Base-by-base conservation (phyloP, 2,329 filamentous ascomycete species). In the Ascosphaera pollenicola region DNA sequence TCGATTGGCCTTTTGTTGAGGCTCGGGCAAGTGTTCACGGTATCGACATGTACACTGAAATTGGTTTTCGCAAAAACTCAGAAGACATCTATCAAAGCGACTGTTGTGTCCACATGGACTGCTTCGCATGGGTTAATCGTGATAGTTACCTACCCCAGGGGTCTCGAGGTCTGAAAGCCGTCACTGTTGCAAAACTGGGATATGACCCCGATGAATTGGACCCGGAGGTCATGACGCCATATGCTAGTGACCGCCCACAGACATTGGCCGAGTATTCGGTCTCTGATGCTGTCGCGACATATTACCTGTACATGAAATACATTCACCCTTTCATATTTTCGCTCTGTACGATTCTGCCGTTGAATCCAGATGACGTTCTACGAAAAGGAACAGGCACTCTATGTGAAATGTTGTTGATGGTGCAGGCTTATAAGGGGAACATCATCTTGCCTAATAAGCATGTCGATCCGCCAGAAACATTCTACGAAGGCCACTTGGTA, bases 231-330 rank as follows among this genome's bases (percentile, higher is more conserved):
- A 98, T 98, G 91, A 91, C 84, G 38, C 83, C 81, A 3, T 70
- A 76, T 48, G 89, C 89, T 13, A 74, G 66, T 43, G 89, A 98
- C 59, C 70, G 83, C 46, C 89, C 89, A 0, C 89, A 98, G 54
- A 92, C 83, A 0, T 65, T 98, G 39, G 87, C 89, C 7, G 89
- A 98, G 52, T 98, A 98, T 60, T 98, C 91, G 0, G 89, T 98
- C 35, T 98, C 91, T 51, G 91, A 98, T 66, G 91, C 91, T 8
- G 89, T 98, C 38, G 89, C 89, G 17, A 98, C 89, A 0, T 98
- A 98, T 56, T 98, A 98, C 54, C 64, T 98, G 44, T 98, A 98
- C 68, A 98, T 98, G 91, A 98, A 98, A 76, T 98, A 98, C 57
- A 82, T 98, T n/a, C 89, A 98, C 56, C 89, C 89, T 3, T 98